Conservation (phyloP, 345 rosid genomes). For the Carallia brachiata region DNA sequence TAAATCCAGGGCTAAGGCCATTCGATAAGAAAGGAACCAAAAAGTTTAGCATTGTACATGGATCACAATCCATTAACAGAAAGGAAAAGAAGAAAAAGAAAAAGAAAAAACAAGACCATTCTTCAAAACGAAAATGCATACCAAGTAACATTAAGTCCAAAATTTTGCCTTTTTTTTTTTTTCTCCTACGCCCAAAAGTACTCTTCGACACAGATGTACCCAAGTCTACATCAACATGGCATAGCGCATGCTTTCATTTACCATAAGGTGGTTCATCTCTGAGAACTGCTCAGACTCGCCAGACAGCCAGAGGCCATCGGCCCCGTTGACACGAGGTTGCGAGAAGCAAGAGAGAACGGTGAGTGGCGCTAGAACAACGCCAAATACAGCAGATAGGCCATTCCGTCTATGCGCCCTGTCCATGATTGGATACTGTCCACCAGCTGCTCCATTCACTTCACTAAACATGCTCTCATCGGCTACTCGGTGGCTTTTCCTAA, state of each 20-base stretch:
- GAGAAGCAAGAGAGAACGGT: constrained; percentile 66
- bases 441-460: constrained; percentile 9
- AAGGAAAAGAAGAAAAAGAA: no score
- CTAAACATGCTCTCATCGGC: constrained; percentile 65
- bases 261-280: constrained; percentile 84
- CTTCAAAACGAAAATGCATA: not conserved
- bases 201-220: not conserved
- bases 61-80: no score
- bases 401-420: constrained; percentile 22
- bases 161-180: constrained; percentile 7
- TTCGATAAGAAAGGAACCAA: no score
- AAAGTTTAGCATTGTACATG: no score
- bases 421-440: constrained; percentile 20
- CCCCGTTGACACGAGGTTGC: constrained; percentile 64
- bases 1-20: no score
- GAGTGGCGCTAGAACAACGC: constrained; percentile 46
- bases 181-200: not conserved
- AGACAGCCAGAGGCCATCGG: constrained; percentile 72
- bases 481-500: constrained; percentile 60
- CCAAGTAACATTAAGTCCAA: constrained; percentile 4
- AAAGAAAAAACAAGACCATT: no score
- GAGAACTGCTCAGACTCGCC: constrained; percentile 58
- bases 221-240: constrained; percentile 74
- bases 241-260: constrained; percentile 84
- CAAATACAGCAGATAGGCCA: constrained; percentile 37